A percentile compares a stretch with the other conserved stretches of the same genome.
These are phyloP conservation scores for Firmiana major DNA, from an alignment of 345 rosid genomes.

Conservation along the genomic window DNA sequence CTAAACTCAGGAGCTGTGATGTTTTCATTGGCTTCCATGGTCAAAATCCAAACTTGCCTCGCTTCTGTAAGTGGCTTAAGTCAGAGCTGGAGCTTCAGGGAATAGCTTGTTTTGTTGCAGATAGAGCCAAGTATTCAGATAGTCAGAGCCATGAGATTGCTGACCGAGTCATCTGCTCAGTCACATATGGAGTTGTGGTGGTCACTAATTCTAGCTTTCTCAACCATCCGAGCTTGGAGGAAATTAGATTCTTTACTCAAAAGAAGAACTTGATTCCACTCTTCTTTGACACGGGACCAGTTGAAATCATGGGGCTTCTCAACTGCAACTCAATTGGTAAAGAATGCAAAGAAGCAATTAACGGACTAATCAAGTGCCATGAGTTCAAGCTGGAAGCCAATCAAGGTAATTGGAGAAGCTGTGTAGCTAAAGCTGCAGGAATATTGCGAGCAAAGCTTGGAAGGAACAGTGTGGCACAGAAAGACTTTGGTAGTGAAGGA, in stretches of 20 bases:
- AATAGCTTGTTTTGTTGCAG: conserved; percentile 87
- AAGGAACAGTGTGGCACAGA: conserved; percentile 62
- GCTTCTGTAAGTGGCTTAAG: conserved; percentile 92
- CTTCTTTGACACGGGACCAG: conserved; percentile 64
- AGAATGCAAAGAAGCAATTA: conserved; percentile 79
- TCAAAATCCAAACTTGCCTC: conserved; percentile 70
- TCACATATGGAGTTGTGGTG: conserved; percentile 72
- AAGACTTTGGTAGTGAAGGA: conserved; percentile 36
- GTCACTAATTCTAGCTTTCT: conserved; percentile 59
- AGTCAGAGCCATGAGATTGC: conserved; percentile 85
- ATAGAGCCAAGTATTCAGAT: conserved; percentile 74
- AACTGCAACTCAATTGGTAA: conserved; percentile 63
- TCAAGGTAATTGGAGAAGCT: conserved; percentile 80
- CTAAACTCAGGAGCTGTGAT: conserved; percentile 90
- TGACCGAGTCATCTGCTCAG: conserved; percentile 57
- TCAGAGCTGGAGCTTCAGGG: conserved; percentile 96
- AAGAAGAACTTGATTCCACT: conserved; percentile 85
- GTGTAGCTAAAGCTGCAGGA: conserved; percentile 50
- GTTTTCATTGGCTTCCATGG: conserved; percentile 86
- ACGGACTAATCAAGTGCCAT: conserved; percentile 63
- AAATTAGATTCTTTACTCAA: conserved; percentile 80
- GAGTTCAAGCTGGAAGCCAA: conserved; percentile 80
- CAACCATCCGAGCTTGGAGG: conserved; percentile 71
- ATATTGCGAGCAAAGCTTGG: conserved; percentile 71
- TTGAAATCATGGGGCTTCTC: conserved; percentile 55